A percentile compares a stretch with the other conserved stretches of the same genome.
Conservation (phyloP, 2,329 filamentous ascomycete genomes). For the Aspergillus alliaceus region DNA sequence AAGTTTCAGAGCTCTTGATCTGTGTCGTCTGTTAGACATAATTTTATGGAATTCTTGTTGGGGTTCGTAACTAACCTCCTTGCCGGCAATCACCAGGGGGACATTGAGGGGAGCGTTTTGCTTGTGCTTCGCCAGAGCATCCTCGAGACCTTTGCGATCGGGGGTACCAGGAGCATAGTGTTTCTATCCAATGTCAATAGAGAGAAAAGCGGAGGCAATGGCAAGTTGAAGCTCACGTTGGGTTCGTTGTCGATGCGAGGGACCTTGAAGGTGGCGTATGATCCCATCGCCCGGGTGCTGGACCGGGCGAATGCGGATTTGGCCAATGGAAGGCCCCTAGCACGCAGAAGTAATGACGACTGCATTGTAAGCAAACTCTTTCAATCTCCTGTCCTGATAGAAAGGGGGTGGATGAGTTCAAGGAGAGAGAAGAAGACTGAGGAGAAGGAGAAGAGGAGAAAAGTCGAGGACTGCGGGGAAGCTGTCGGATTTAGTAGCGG, state of each 20-base stretch:
- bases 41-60: background rate
- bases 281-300: conserved; percentile 43
- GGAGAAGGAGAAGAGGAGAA: conserved; percentile 8
- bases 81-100: conserved; percentile 79
- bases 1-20: conserved; percentile 33
- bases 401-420: background rate
- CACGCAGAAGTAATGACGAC: conserved; percentile 28
- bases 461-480: conserved; percentile 30
- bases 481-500: conserved; percentile 15
- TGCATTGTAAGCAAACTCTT: conserved; percentile 25
- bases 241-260: conserved; percentile 88
- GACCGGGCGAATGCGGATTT: conserved; percentile 20
- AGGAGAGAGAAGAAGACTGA: background rate
- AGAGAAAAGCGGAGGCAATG: background rate
- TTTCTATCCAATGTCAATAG: conserved; percentile 58
- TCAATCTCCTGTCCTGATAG: background rate
- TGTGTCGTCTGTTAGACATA: conserved; percentile 8
- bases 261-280: conserved; percentile 81
- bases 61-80: conserved; percentile 60
- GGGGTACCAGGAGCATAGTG: conserved; percentile 82
- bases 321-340: conserved; percentile 25
- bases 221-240: conserved; percentile 66
- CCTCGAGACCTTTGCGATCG: conserved; percentile 73
- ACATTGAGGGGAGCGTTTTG: conserved; percentile 71
- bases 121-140: conserved; percentile 70